Conservation (phyloP, 2,329 filamentous ascomycete genomes). For the Capronia coronata region DNA sequence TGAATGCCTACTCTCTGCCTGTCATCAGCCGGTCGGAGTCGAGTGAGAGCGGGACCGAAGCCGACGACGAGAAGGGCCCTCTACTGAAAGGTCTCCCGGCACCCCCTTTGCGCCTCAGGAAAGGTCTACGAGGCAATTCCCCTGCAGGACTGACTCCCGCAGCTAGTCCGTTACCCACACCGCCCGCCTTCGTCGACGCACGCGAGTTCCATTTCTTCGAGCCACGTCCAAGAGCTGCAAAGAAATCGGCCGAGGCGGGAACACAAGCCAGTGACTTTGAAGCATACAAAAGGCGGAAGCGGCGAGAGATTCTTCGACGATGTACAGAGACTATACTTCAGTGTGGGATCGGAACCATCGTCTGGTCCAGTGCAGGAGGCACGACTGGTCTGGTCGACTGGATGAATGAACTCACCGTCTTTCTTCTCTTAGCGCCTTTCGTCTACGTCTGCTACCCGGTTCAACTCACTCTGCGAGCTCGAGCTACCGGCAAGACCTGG, state of each 20-base stretch:
- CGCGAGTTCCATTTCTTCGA: slow-evolving; percentile 18
- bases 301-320: slow-evolving; percentile 42
- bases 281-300: slow-evolving; percentile 32
- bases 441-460: slow-evolving; percentile 25
- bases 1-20: slow-evolving; percentile 9
- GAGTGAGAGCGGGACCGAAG: slow-evolving; percentile 90
- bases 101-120: slow-evolving; percentile 64
- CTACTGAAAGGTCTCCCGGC: slow-evolving; percentile 79
- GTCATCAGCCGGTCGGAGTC: slow-evolving; percentile 40
- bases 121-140: slow-evolving; percentile 58
- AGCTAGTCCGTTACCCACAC: slow-evolving; percentile 24
- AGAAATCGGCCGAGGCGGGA: slow-evolving; percentile 6
- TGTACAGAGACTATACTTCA: slow-evolving; percentile 51
- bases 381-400: slow-evolving; percentile 14
- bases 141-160: slow-evolving; percentile 24
- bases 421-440: slow-evolving; percentile 16
- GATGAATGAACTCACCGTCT: slow-evolving; percentile 16
- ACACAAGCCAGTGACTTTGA: slow-evolving; percentile 19
- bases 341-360: slow-evolving; percentile 41
- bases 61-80: slow-evolving; percentile 75
- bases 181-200: slow-evolving; percentile 22
- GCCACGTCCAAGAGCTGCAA: slow-evolving; percentile 6
- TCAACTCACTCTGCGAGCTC: slow-evolving; percentile 13
- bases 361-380: slow-evolving; percentile 13
- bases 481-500: slow-evolving; percentile 7